Base-by-base conservation (phyloP, 2,329 filamentous ascomycete species). In the Trichoderma atroviride region DNA sequence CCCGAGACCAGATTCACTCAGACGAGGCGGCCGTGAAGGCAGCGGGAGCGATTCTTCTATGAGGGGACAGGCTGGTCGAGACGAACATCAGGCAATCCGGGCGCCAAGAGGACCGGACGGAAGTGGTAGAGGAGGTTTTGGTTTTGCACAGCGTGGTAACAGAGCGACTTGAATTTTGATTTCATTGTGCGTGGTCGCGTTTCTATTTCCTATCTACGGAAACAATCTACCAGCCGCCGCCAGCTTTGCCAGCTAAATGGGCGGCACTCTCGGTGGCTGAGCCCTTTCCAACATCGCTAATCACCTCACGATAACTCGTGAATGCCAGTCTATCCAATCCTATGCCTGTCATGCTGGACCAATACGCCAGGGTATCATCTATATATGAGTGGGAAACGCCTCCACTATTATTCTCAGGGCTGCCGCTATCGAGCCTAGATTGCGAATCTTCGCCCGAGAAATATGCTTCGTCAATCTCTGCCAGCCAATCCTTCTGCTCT, bases 231-330 rank as follows among this genome's bases (percentile, higher is more conserved):
- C 96, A 99, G 29, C 96, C 96, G 65, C 96, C 96, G 65, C 94
- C 96, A 74, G 94, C 92, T 80, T 94, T 96, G 68, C 93, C 91
- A 58, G 95, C 95, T 76, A 99, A 85, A 76, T 96, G 93, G 70
- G 94, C 91, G 52, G 97, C 94, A 70, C 90, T 88, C 76, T 96
- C 92, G 55, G 92, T 83, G 79, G 84, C 76, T 78, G 86, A 82
- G 72, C 87, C 85, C 82, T 96, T 97, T 62, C 96, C 96, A 55
- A 99, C 93, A 78, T 98, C 93, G 81, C 95, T 97, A 75, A 97
- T 90, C 27, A 99, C 95, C 80, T 94, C 91, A 72, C 96, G 89
- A 82, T 93, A 99, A 63, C 89, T 96, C 69, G 96, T 99, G 79
- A 91, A 92, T 69, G 89, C 88, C 76, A 99, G 83, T 77, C 86